Evolutionary conservation across 1,139 yeast genomes (phyloP).

Genomic region (Protomyces inouyei): DNA sequence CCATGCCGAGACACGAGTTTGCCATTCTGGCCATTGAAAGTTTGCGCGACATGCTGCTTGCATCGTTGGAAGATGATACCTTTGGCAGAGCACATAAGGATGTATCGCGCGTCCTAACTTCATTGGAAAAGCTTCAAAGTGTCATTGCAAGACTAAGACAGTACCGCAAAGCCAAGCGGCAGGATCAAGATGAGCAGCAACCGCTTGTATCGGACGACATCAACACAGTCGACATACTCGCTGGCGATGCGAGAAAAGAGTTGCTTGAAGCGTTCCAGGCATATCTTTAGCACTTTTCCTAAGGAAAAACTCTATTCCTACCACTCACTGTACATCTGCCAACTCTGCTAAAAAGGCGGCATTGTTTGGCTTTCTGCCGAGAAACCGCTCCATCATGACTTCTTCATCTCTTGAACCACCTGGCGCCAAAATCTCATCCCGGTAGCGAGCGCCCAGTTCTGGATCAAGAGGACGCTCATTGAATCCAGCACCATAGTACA

Average conservation of each 20-base stretch:
- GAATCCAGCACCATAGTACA: constrained; percentile 63
- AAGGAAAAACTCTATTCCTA: background rate
- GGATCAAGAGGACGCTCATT: constrained; percentile 62
- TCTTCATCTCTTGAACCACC: constrained; percentile 18
- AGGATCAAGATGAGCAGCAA: background rate
- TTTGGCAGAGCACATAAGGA: constrained; percentile 18
- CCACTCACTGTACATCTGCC: constrained; percentile 38
- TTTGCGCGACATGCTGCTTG: background rate
- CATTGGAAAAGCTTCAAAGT: background rate
- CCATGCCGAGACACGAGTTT: background rate
- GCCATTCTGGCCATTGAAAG: background rate
- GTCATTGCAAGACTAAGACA: background rate
- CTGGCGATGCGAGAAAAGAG: background rate
- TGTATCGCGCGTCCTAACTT: constrained; percentile 5
- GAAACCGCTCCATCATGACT: constrained; percentile 52
- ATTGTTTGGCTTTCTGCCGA: constrained; percentile 72
- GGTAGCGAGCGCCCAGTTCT: constrained; percentile 1
- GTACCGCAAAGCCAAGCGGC: background rate
- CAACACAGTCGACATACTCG: background rate
- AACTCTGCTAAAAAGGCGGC: constrained; percentile 65
- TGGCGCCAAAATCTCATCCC: constrained; percentile 15
- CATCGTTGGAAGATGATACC: constrained; percentile 14
- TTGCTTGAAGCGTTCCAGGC: background rate
- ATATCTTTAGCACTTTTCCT: background rate
- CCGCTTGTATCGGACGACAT: background rate